Evolutionary conservation across 257 asterid species (phyloP), one percentile per base, ranked within the genome.

Genomic region (Plantago major): DNA sequence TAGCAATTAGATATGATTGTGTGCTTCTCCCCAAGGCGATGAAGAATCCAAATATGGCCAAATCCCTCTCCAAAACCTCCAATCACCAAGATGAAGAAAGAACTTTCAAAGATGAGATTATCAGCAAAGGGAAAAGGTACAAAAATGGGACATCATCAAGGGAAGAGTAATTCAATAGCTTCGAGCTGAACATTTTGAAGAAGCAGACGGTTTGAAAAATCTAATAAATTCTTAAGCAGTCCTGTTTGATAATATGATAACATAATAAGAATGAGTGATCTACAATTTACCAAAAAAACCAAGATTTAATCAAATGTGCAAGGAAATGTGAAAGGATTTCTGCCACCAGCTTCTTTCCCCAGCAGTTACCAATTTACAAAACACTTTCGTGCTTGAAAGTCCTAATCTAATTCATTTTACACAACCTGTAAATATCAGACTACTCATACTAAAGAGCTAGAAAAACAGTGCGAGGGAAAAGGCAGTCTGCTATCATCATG

Each of bases 21-120:
- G 96, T 81, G 63, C 90, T 83, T 81, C 94, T 89, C 46, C 99
- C 99, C 76, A 93, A 80, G 62, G 97, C 94, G 74, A 89, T 90
- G 72, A 93, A 93, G 85, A 87, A 85, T 62, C 99, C 99, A 83
- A 93, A 89, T 78, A 93, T 79, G 48, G 97, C 96, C 78, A 93
- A 75, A 78, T 93, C 99, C 77, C 79, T 89, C 73, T 89, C 97
- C 74, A 93, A 73, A 50, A 89, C 92, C 99, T 93, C 38, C 72
- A 81, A 65, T 51, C 50, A 74, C 58, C 59, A 58, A 26, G 14
- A 30, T 18, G 38, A 13, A 12, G 28, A 30, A 40, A 37, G 8
- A 50, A 59, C 42, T 33, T 33, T 33, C 6, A 33, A 33, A 33
- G 8, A 33, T 5, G 40, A 33, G 7, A 4, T 3, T 33, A 33